Conservation (phyloP, 805 yeast genomes). For the Myxozyma sirexii region DNA sequence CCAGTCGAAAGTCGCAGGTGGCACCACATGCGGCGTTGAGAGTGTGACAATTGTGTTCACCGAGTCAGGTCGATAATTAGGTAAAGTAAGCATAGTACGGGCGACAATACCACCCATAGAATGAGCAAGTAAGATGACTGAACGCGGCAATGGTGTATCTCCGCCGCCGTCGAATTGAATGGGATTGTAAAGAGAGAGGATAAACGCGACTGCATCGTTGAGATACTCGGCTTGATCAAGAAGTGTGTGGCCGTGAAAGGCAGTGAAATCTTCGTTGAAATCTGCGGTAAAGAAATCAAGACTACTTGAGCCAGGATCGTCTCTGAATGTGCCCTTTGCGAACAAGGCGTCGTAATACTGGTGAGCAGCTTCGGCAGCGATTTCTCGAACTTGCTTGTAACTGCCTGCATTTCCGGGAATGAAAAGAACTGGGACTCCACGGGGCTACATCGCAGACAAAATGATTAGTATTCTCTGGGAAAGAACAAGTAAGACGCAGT, state of each 20-base stretch:
- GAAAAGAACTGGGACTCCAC: conserved; percentile 85
- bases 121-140: conserved; percentile 83
- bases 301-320: conserved; percentile 45
- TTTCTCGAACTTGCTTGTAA: conserved; percentile 81
- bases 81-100: conserved; percentile 76
- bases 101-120: conserved; percentile 99
- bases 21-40: conserved; percentile 88
- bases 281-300: conserved; percentile 90
- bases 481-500: not conserved
- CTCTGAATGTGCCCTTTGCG: conserved; percentile 33
- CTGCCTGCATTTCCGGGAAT: conserved; percentile 98
- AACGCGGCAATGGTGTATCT: conserved; percentile 49
- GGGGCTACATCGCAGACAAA: conserved; percentile 47
- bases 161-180: conserved; percentile 38
- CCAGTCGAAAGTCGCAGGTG: conserved; percentile 93
- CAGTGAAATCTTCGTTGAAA: conserved; percentile 93
- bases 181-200: conserved; percentile 62
- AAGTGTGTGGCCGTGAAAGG: conserved; percentile 92
- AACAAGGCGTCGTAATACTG: conserved; percentile 49
- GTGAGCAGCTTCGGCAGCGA: conserved; percentile 78
- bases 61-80: conserved; percentile 70
- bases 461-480: not conserved
- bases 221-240: conserved; percentile 91
- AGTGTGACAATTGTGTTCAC: conserved; percentile 83
- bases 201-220: conserved; percentile 82